Percentiles rank a stretch among this genome's conserved stretches.
These are phyloP conservation scores for Arbutus unedo DNA, from an alignment of 148 eudicot species.

Conservation along the genomic window DNA sequence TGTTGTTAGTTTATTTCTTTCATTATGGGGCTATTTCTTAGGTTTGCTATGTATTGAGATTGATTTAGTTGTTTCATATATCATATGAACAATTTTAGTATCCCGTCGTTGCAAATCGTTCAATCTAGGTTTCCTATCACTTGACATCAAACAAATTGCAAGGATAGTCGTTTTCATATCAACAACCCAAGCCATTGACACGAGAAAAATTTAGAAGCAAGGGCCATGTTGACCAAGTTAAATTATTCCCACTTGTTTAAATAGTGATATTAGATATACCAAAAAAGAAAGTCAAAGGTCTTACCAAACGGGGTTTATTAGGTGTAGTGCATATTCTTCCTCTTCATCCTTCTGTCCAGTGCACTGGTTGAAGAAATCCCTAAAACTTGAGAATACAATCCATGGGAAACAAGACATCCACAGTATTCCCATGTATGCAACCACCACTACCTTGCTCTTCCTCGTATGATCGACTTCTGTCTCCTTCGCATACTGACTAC, in stretches of 20 bases:
- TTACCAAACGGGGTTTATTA: neutral
- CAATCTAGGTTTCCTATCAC: no score
- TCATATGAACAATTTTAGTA: no score
- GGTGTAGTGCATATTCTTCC: neutral
- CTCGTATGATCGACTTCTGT: slow-evolving; percentile 8
- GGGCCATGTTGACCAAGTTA: neutral
- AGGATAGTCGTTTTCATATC: neutral
- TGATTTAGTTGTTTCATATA: no score
- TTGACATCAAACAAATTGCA: no score
- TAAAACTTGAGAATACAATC: neutral
- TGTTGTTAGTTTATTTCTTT: no score
- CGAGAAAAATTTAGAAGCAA: neutral
- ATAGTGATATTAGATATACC: neutral
- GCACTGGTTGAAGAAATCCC: neutral
- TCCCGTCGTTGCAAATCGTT: no score
- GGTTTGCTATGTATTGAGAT: no score
- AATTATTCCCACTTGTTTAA: neutral
- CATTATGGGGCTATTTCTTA: no score
- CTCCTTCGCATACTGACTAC: neutral
- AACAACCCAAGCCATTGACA: neutral
- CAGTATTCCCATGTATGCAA: neutral
- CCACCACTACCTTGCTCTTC: slow-evolving; percentile 7
- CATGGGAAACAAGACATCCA: slow-evolving; percentile 19
- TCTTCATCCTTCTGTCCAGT: neutral
- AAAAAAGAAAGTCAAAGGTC: neutral